These are phyloP conservation scores for Ganoderma leucocontextum DNA, from an alignment of 1,284 basidiomycete genomes.

Conservation along the genomic window DNA sequence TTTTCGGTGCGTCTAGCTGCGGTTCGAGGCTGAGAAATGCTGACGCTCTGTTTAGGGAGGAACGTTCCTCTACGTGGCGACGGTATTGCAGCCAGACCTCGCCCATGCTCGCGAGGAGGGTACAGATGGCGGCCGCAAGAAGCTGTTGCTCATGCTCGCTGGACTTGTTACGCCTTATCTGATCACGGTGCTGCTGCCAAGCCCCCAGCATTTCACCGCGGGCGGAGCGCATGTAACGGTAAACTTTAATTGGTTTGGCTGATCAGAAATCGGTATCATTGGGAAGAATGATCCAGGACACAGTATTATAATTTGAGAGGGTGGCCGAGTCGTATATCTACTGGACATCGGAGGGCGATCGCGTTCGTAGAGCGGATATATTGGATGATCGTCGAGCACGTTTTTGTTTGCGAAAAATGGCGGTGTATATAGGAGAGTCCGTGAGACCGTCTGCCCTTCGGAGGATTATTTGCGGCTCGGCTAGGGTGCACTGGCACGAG, in stretches of 20 bases:
- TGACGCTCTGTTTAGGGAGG: constrained; percentile 69
- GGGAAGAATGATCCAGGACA: neutral
- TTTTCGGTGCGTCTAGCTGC: constrained; percentile 66
- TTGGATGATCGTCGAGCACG: neutral
- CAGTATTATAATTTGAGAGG: neutral
- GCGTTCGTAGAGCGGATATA: neutral
- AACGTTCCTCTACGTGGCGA: constrained; percentile 94
- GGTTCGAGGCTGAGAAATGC: neutral
- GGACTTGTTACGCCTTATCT: constrained; percentile 30
- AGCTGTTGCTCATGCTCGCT: constrained; percentile 22
- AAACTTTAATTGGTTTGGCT: neutral
- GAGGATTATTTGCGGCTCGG: neutral
- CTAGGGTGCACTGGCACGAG: neutral
- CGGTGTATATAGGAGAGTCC: neutral
- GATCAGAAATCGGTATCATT: neutral
- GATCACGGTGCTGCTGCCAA: constrained; percentile 22
- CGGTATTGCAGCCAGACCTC: constrained; percentile 83
- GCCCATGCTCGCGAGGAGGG: constrained; percentile 46
- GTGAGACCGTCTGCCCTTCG: neutral
- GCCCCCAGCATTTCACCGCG: constrained; percentile 22
- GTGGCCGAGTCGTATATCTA: neutral
- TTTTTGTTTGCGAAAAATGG: neutral
- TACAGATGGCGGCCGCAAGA: constrained; percentile 37
- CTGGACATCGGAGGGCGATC: neutral
- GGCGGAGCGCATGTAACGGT: neutral